Conservation (phyloP, 2,329 filamentous ascomycete genomes). For the Fusarium bactridioides region DNA sequence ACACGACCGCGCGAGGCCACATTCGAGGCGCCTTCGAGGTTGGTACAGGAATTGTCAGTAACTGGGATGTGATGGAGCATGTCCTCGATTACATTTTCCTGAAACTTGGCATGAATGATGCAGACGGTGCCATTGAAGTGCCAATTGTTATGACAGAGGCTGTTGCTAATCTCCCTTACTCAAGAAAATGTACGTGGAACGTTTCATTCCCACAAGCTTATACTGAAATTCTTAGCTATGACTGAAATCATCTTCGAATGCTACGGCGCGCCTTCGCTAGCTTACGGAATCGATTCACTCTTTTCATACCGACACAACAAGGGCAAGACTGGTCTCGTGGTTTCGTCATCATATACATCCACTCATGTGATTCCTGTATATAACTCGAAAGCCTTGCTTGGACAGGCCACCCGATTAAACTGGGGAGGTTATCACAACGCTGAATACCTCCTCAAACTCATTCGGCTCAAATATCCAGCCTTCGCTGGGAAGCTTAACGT, state of each 20-base stretch:
- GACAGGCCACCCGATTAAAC: conserved; percentile 87
- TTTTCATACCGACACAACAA: conserved; percentile 96
- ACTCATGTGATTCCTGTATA: conserved; percentile 96
- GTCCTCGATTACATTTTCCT: conserved; percentile 93
- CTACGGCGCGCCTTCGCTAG: conserved; percentile 87
- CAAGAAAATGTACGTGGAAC: conserved; percentile 75
- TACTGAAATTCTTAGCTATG: conserved; percentile 71
- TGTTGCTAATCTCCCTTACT: conserved; percentile 88
- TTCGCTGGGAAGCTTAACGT: conserved; percentile 87
- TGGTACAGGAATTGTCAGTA: conserved; percentile 89
- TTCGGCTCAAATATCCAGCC: conserved; percentile 89
- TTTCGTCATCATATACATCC: conserved; percentile 91
- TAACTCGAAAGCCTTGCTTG: conserved; percentile 82
- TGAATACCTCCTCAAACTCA: conserved; percentile 89
- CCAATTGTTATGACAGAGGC: conserved; percentile 96
- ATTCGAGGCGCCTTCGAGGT: conserved; percentile 91
- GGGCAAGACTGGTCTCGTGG: conserved; percentile 84
- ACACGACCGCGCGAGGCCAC: conserved; percentile 90
- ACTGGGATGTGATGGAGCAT: conserved; percentile 98
- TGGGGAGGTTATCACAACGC: conserved; percentile 93
- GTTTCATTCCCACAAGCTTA: background rate
- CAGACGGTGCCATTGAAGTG: conserved; percentile 77
- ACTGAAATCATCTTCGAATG: conserved; percentile 97
- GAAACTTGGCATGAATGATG: conserved; percentile 85
- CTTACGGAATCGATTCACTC: conserved; percentile 94